Base-by-base conservation (phyloP, 208 protist genomes). In the Leishmania aethiopica region DNA sequence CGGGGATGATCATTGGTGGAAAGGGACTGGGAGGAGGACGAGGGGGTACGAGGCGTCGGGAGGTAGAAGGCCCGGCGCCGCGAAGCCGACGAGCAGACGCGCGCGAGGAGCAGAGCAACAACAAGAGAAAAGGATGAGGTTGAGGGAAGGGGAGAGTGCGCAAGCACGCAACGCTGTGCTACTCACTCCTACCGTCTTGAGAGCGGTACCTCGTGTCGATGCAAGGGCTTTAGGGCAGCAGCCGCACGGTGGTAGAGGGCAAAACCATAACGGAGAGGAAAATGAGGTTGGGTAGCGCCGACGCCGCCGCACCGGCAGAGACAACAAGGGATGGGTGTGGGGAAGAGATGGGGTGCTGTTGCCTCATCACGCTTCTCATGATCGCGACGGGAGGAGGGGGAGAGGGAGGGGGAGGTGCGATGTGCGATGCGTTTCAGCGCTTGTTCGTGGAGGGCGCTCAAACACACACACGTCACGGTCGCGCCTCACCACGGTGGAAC, bases 1-100 rank as follows among this genome's bases (percentile, higher is more conserved):
- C 97, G 42, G 99, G 99, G 80, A 99, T 99, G 84, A 99, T 99
- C 99, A 99, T 99, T 99, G 62, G 13, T 42, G 37, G 32, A 13
- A 47, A 78, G 42, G 59, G 37, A 79, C n/a, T 45, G n/a, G 75
- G 42, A 64, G 67, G 83, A 11, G 37, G 42, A 19, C 8, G 66
- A n/a, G 62, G 15, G 15, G 25, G 32, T 1, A 37, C n/a, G 2
- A 19, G 10, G 32, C 15, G 6, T 40, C 42, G n/a, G 0, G 32
- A 69, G 17, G 10, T 51, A 10, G 22, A 25, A 28, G 45, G 28
- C 7, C 42, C n/a, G 15, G 77, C 60, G 51, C 25, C 37, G 67
- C 17, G 25, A 49, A 49, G 45, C 53, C 55, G 17, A 42, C 32
- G 22, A 59, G 22, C 55, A 59, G 6, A 64, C 59, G 11, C 28